Base-by-base conservation (phyloP, 2,329 filamentous ascomycete species). In the Colletotrichum higginsianum region DNA sequence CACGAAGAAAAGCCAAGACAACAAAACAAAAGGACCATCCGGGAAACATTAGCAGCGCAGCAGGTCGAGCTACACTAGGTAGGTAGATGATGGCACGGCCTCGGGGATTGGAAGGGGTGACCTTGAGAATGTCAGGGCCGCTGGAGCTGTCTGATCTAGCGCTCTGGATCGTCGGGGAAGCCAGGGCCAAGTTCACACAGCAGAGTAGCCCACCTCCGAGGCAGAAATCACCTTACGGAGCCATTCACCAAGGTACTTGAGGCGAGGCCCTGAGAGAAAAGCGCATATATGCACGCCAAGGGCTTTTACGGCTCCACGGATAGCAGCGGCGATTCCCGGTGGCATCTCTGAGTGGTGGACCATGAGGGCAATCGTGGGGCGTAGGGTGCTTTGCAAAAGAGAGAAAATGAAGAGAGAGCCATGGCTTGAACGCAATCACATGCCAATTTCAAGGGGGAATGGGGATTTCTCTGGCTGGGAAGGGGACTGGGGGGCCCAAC, bases 371-470 rank as follows among this genome's bases (percentile, higher is more conserved):
- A 16, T 63, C 68, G 58, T 71, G 68, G 65, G 68, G 58, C 65
- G 26, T 23, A 61, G 44, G 30, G 26, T 47, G 47, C 21, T 11
- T 61, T 62, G 15, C 30, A 35, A 52, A 35, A 47, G 65, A 58
- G 65, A 68, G 68, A 71, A 68, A 71, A 62, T 68, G 58, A 68
- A 52, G 52, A 68, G 21, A n/a, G 65, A 71, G 65, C 66, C 65
- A 53, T 73, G 71, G 71, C 71, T 49, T 73, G 62, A 73, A 73
- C 71, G 61, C 40, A 56, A 73, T 73, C 67, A 73, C 67, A 73
- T 73, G 71, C 61, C 30, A 73, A 73, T 38, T 42, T 44, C 42
- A 56, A 61, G 61, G 40, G 49, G 21, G 21, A 21, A 23, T 23
- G 30, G 26, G 38, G 13, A 42, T 49, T 50, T 60, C 44, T 42